Evolutionary conservation across 1,284 basidiomycete genomes (phyloP).

Genomic region (Cryptococcus sp.): DNA sequence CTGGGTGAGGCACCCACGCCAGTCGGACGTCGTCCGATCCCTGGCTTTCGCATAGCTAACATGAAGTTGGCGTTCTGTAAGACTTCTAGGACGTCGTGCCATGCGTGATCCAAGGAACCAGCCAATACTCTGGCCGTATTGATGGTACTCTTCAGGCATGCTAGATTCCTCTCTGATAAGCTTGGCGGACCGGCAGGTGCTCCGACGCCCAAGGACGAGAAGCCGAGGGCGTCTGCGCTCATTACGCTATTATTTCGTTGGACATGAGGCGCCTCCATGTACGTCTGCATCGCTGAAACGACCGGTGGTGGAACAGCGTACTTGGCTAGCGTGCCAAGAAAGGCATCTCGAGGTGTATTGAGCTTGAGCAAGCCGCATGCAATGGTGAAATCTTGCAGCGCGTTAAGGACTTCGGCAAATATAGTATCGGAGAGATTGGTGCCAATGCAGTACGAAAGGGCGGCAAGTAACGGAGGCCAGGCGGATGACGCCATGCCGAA

Average conservation of each 20-base stretch:
- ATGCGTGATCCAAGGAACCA: constrained; percentile 78
- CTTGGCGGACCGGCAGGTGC: constrained; percentile 61
- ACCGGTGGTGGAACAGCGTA: constrained; percentile 85
- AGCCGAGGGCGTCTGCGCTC: constrained; percentile 71
- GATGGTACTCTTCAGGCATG: constrained; percentile 82
- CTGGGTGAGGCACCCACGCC: constrained; percentile 12
- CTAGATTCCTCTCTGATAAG: constrained; percentile 83
- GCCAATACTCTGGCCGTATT: constrained; percentile 78
- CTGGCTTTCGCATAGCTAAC: constrained; percentile 60
- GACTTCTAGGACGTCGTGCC: constrained; percentile 87
- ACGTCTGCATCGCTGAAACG: constrained; percentile 76
- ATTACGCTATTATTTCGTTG: constrained; percentile 55
- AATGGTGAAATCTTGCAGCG: constrained; percentile 80
- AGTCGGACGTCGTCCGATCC: constrained; percentile 16
- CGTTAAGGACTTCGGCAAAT: constrained; percentile 70
- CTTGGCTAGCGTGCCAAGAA: constrained; percentile 81
- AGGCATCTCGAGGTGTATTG: constrained; percentile 84
- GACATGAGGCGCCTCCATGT: constrained; percentile 57
- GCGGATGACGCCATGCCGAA: constrained; percentile 78
- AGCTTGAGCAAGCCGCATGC: constrained; percentile 86
- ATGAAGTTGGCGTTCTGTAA: constrained; percentile 92
- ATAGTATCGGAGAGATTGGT: constrained; percentile 75
- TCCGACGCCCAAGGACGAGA: constrained; percentile 43
- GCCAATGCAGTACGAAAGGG: constrained; percentile 81
- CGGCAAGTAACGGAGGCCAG: constrained; percentile 87